Conservation (phyloP, 2,329 filamentous ascomycete genomes). For the Neopestalotiopsis clavispora region DNA sequence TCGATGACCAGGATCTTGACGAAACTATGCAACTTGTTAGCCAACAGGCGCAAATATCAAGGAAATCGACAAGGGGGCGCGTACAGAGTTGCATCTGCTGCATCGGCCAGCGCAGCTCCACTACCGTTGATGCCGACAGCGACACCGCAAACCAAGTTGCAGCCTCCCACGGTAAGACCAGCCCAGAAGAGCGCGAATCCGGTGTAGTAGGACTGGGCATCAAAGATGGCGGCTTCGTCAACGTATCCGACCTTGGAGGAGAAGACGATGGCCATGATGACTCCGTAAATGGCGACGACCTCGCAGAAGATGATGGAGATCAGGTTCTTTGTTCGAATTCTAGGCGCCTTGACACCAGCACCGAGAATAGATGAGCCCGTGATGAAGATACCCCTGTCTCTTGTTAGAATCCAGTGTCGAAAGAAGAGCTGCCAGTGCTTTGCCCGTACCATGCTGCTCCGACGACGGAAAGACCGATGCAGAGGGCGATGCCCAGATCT, state of each 20-base stretch:
- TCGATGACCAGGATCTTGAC: constrained; percentile 99
- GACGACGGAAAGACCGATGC: constrained; percentile 94
- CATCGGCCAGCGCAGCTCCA: constrained; percentile 94
- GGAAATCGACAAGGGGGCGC: constrained; percentile 39
- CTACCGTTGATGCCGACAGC: constrained; percentile 98
- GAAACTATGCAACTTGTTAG: constrained; percentile 63
- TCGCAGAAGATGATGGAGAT: constrained; percentile 99
- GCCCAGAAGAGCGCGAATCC: constrained; percentile 97
- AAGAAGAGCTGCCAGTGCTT: neutral
- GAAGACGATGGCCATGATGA: constrained; percentile 99
- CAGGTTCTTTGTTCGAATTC: constrained; percentile 98
- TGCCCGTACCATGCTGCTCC: constrained; percentile 88
- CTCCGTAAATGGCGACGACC: constrained; percentile 98
- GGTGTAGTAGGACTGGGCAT: constrained; percentile 85
- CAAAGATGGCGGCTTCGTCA: constrained; percentile 68
- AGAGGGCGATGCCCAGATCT: constrained; percentile 85
- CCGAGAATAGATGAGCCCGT: constrained; percentile 97
- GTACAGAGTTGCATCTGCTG: constrained; percentile 87
- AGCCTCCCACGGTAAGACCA: constrained; percentile 90
- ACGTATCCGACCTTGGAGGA: constrained; percentile 81
- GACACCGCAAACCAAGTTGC: constrained; percentile 95
- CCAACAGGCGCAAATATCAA: neutral
- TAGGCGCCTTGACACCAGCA: constrained; percentile 92
- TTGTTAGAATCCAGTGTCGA: constrained; percentile 6
- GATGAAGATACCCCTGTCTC: constrained; percentile 93